phyloP scores from a whole-genome alignment of 2,329 filamentous ascomycete species.

The Colletotrichum neosansevieriae region DNA sequence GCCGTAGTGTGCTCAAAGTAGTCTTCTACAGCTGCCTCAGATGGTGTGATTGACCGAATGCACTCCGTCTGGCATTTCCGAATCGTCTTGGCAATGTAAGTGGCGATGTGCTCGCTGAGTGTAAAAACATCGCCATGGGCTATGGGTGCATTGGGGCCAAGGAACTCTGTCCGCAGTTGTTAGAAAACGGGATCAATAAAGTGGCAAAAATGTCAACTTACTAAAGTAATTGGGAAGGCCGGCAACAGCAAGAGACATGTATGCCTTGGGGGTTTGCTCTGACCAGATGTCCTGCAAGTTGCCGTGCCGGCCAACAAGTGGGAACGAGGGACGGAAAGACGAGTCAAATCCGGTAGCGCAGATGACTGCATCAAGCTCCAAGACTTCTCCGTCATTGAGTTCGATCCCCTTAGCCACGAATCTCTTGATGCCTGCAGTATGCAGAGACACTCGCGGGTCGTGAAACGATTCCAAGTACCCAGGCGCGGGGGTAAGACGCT shows the following conservation, averaged over 20 bases:
- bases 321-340: conserved; percentile 64
- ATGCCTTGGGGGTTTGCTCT: conserved; percentile 58
- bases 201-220: conserved; percentile 45
- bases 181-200: background rate
- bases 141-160: conserved; percentile 65
- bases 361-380: conserved; percentile 67
- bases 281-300: conserved; percentile 64
- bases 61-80: conserved; percentile 63
- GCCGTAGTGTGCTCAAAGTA: conserved; percentile 61
- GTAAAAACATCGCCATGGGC: conserved; percentile 65
- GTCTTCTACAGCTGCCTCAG: conserved; percentile 60
- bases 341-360: conserved; percentile 70
- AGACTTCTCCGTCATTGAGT: conserved; percentile 59
- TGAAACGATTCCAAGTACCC: conserved; percentile 59
- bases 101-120: conserved; percentile 63
- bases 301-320: conserved; percentile 60
- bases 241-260: conserved; percentile 65
- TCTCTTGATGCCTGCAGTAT: conserved; percentile 53
- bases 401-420: conserved; percentile 63
- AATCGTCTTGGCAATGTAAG: conserved; percentile 62
- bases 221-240: conserved; percentile 69
- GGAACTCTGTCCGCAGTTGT: conserved; percentile 53
- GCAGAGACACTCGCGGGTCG: conserved; percentile 39
- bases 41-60: conserved; percentile 60
- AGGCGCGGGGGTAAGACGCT: conserved; percentile 63